Evolutionary conservation across 2,329 filamentous ascomycete genomes (phyloP), one percentile per base, ranked within the genome.

Genomic region (Calonectria hawksworthii): DNA sequence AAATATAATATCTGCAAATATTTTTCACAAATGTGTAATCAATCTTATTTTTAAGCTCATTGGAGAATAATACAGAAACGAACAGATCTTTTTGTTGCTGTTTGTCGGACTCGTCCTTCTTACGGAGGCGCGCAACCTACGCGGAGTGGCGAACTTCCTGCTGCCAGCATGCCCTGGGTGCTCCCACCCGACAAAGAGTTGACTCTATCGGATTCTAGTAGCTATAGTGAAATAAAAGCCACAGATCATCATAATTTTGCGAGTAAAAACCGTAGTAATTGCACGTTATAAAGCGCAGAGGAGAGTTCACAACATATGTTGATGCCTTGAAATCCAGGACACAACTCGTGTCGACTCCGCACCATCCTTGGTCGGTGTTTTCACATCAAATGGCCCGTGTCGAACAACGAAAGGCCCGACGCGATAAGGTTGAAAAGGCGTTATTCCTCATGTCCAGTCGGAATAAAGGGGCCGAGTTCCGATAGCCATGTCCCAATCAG

Each of bases 281-380:
- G 10, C 18, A 21, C 7, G n/a, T 18, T 10, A 3, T 21, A n/a
- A 2, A 9, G 18, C 7, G 41, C 41, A 21, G 5, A 10, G 14
- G 6, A 21, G 38, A 41, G 1, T 28, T 14, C 4, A 7, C 23
- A 16, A 68, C 1, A 44, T 78, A 74, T n/a, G 73, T 78, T 44
- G 51, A 30, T 59, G 70, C 14, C 56, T 47, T 47, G 44, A 23
- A 47, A 47, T 47, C 10, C 21, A 47, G 44, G 44, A 13, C n/a
- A 11, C 0, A 47, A 47, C 0, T 10, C n/a, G 8, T 13, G n/a
- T 23, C n/a, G 11, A 47, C 44, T 47, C 44, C 44, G 44, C 56
- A 26, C 13, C 8, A n/a, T 5, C 14, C 16, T 41, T 41, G 26
- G 30, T 3, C 18, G 36, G 34, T 13, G 14, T 18, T 10, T 61